These are phyloP conservation scores for Prunus fruticosa DNA, from an alignment of 306 rosid genomes.

Conservation along the genomic window DNA sequence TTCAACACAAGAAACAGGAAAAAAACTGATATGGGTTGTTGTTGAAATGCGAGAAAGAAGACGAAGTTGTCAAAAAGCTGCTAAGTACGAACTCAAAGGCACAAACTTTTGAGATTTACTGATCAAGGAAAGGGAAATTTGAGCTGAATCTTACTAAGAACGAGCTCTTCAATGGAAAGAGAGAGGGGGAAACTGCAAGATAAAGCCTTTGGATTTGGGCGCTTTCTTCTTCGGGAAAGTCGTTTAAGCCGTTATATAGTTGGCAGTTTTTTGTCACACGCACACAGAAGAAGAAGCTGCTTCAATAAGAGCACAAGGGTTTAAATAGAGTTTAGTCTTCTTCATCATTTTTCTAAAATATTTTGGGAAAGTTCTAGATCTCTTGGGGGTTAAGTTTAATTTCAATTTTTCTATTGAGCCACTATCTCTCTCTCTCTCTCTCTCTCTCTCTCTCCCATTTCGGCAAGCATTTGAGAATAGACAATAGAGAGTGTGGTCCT, in stretches of 20 bases:
- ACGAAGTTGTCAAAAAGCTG: background rate
- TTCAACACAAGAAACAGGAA: background rate
- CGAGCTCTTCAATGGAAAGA: background rate
- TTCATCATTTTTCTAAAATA: background rate
- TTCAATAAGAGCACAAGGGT: background rate
- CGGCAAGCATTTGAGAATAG: constrained; percentile 17
- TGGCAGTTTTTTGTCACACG: background rate
- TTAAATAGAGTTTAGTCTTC: background rate
- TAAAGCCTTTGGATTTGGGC: background rate
- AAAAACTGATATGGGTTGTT: background rate
- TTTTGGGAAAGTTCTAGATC: constrained; percentile 49
- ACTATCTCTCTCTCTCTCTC: background rate
- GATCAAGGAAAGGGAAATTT: background rate
- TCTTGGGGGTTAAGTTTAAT: constrained; percentile 7
- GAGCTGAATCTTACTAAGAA: constrained; percentile 3
- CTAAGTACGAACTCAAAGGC: background rate
- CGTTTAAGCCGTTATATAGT: constrained; percentile 39
- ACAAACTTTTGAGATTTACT: background rate
- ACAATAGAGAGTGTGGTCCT: constrained; percentile 12
- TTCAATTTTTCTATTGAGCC: background rate
- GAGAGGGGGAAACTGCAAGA: background rate
- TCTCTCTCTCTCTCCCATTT: constrained; percentile 21
- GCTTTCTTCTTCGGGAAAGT: constrained; percentile 32
- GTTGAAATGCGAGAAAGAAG: background rate
- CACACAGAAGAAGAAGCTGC: constrained; percentile 2